Evolutionary conservation across 352 stramenopile genomes (phyloP).

Genomic region (Phytophthora agathidicida): DNA sequence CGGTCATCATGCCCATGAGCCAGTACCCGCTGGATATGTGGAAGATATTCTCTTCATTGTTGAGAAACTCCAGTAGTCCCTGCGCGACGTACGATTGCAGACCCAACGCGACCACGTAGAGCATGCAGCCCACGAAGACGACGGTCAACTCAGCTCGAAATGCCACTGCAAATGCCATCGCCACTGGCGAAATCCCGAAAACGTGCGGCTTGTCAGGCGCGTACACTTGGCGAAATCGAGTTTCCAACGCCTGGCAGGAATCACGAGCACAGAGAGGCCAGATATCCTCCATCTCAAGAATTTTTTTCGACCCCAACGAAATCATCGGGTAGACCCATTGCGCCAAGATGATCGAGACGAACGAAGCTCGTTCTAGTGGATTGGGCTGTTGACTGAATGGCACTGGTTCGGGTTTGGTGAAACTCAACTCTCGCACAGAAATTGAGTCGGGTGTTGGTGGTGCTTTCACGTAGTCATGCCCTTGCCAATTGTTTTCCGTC

Average conservation of each 20-base stretch:
- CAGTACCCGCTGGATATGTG: slow-evolving; percentile 30
- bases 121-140: slow-evolving; percentile 6
- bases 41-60: slow-evolving; percentile 33
- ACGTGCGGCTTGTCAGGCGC: not conserved
- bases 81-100: slow-evolving; percentile 29
- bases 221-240: slow-evolving; percentile 28
- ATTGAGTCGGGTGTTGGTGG: slow-evolving; percentile 4
- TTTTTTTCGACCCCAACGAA: slow-evolving; percentile 28
- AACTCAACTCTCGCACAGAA: not conserved
- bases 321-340: slow-evolving; percentile 62
- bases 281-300: slow-evolving; percentile 37
- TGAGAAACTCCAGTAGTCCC: slow-evolving; percentile 29
- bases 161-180: slow-evolving; percentile 12
- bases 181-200: slow-evolving; percentile 20
- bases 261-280: slow-evolving; percentile 31
- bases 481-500: not conserved
- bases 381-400: slow-evolving; percentile 28
- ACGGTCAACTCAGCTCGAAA: slow-evolving; percentile 16
- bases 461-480: slow-evolving; percentile 9
- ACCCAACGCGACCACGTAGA: slow-evolving; percentile 33
- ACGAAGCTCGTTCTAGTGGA: slow-evolving; percentile 39
- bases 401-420: not conserved
- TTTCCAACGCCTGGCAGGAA: slow-evolving; percentile 15
- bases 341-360: slow-evolving; percentile 47
- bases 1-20: slow-evolving; percentile 29